Evolutionary conservation across 306 rosid species (phyloP).

Genomic region (Bauhinia variegata): DNA sequence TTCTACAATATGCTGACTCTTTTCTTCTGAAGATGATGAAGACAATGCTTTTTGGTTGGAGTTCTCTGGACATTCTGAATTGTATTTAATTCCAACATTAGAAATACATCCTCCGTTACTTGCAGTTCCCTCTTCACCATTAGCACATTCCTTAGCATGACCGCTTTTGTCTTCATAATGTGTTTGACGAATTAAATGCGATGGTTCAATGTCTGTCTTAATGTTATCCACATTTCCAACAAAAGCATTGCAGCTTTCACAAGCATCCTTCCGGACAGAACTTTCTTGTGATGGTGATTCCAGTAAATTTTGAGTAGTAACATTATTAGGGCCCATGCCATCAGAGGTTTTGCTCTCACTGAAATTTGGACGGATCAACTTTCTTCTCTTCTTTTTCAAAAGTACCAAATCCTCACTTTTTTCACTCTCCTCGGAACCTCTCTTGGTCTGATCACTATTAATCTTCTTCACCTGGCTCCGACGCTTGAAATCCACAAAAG

Average conservation of each 20-base stretch:
- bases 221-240: slow-evolving; percentile 28
- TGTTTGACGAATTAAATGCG: neutral
- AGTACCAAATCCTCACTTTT: slow-evolving; percentile 25
- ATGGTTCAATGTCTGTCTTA: slow-evolving; percentile 28
- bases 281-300: slow-evolving; percentile 36
- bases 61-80: slow-evolving; percentile 30
- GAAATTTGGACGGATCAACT: slow-evolving; percentile 68
- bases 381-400: slow-evolving; percentile 54
- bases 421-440: slow-evolving; percentile 29
- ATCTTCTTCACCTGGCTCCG: slow-evolving; percentile 52
- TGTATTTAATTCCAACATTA: slow-evolving; percentile 26
- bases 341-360: slow-evolving; percentile 33
- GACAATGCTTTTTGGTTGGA: slow-evolving; percentile 29
- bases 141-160: slow-evolving; percentile 30
- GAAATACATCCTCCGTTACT: neutral
- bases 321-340: slow-evolving; percentile 27
- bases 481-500: slow-evolving; percentile 64
- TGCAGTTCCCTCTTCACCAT: slow-evolving; percentile 24
- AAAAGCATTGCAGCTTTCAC: slow-evolving; percentile 35
- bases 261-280: slow-evolving; percentile 25
- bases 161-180: slow-evolving; percentile 25
- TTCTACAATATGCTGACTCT: slow-evolving; percentile 24
- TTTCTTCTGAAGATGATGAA: slow-evolving; percentile 29
- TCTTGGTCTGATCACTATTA: slow-evolving; percentile 25
- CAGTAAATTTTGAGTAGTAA: slow-evolving; percentile 31